A percentile compares a stretch with the other conserved stretches of the same genome.
phyloP scores from a whole-genome alignment of 495 filamentous ascomycete species.

The Penicillium robsamsonii region DNA sequence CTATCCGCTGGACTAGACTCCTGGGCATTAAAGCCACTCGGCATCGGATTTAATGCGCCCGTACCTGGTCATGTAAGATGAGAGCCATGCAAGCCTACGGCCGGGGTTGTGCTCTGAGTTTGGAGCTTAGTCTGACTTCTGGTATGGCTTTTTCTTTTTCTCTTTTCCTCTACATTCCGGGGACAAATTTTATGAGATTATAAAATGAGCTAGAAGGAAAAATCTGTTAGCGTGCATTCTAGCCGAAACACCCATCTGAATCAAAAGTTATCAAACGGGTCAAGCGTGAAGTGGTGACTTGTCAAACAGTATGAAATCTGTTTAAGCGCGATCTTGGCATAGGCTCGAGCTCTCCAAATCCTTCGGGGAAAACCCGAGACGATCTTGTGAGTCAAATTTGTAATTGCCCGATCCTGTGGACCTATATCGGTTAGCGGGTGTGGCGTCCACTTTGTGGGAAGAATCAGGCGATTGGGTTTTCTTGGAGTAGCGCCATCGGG shows the following conservation, averaged over 20 bases:
- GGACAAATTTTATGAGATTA: not conserved
- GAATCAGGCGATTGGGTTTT: slow-evolving; percentile 21
- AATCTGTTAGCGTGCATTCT: not conserved
- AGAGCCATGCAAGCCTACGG: not conserved
- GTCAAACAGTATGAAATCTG: not conserved
- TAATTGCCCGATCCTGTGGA: not conserved
- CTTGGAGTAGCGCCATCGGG: not conserved
- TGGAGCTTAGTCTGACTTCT: not conserved
- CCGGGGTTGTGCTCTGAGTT: not conserved
- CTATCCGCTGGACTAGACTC: not conserved
- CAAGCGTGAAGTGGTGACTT: not conserved
- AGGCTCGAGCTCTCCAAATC: slow-evolving; percentile 1
- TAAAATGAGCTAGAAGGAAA: not conserved
- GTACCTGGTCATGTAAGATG: not conserved
- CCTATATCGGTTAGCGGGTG: slow-evolving; percentile 13
- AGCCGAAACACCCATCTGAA: not conserved
- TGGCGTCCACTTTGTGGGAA: slow-evolving; percentile 15
- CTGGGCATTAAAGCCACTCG: not conserved
- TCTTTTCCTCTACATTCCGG: not conserved
- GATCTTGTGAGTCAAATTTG: not conserved
- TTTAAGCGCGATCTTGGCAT: slow-evolving; percentile 3
- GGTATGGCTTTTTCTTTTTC: not conserved
- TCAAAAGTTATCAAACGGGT: not conserved
- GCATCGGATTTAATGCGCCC: not conserved
- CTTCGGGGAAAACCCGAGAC: too few species aligned